phyloP scores from a whole-genome alignment of 352 stramenopile genomes.

The Hyaloperonospora arabidopsidis region DNA sequence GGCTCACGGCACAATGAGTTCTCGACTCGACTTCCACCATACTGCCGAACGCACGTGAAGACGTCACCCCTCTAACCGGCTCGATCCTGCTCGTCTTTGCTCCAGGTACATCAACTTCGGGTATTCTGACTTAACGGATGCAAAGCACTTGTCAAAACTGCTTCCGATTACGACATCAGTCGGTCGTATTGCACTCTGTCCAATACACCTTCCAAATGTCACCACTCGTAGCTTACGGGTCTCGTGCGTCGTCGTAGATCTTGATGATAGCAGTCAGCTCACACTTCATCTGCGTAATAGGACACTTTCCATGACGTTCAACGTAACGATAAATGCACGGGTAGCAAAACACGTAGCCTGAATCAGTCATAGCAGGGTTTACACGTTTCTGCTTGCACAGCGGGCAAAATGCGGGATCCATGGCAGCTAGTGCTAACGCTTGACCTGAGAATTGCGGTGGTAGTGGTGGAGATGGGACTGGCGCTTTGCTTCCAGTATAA shows the following conservation, averaged over 20 bases:
- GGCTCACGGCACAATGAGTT: too few species aligned
- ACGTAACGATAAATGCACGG: constrained; percentile 72
- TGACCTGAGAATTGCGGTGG: constrained; percentile 58
- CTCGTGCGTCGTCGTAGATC: constrained; percentile 74
- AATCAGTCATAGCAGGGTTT: constrained; percentile 65
- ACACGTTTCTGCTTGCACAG: constrained; percentile 66
- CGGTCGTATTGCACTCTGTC: background rate
- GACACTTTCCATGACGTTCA: constrained; percentile 59
- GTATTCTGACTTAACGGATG: background rate
- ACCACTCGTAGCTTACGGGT: constrained; percentile 9
- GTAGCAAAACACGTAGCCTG: constrained; percentile 83
- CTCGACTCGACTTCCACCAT: too few species aligned
- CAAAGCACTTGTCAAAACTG: background rate
- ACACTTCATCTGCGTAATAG: constrained; percentile 73
- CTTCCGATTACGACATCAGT: constrained; percentile 2
- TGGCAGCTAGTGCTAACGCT: constrained; percentile 35
- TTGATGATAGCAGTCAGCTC: constrained; percentile 53
- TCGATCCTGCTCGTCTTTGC: background rate
- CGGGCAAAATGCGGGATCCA: constrained; percentile 48
- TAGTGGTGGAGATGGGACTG: constrained; percentile 63
- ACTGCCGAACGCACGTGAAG: too few species aligned
- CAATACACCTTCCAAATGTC: constrained; percentile 1
- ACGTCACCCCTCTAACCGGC: background rate
- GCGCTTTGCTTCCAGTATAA: constrained; percentile 43
- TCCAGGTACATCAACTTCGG: background rate